These are phyloP conservation scores for Prunus persica DNA, from an alignment of 306 rosid species.

Conservation along the genomic window Prunus_persica_NCBIv2 NC_034013.1:12889501-12890000, in stretches of 20 bases:
- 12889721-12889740: conserved; percentile 88
- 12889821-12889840: not conserved
- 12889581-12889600: not conserved
- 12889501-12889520: no score
- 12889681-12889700: not conserved
- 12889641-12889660: not conserved
- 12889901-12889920: not conserved
- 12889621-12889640: not conserved
- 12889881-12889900: not conserved
- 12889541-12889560: no score
- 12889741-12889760: conserved; percentile 87
- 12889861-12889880: not conserved
- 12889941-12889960: conserved; percentile 94
- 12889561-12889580: no score
- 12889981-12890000: conserved; percentile 95
- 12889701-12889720: conserved; percentile 31
- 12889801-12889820: conserved; percentile 47
- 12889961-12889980: conserved; percentile 85
- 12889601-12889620: not conserved
- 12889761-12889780: conserved; percentile 85
- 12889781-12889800: conserved; percentile 89
- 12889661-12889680: conserved; percentile 1
- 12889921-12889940: conserved; percentile 68
- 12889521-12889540: no score
- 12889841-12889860: not conserved